Base-by-base conservation (phyloP, 2,329 filamentous ascomycete species). In the Sporothrix brasiliensis region DNA sequence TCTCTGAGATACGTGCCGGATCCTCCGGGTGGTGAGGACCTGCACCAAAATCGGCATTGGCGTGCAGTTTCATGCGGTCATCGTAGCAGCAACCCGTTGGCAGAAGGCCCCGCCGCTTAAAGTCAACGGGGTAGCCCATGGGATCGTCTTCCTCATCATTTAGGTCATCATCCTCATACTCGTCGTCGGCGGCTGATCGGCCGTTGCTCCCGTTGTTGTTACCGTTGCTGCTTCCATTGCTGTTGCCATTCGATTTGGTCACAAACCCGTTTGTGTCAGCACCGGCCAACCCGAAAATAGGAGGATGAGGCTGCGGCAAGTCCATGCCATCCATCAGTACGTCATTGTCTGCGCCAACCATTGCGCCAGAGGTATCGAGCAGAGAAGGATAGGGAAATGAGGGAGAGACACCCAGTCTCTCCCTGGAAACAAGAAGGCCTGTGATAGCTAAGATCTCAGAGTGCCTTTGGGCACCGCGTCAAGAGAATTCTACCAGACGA, bases 61-160 rank as follows among this genome's bases (percentile, higher is more conserved):
- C 92, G 78, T 99, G 95, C 72, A 96, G 91, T 72, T 95, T 93
- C 95, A 99, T 99, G 44, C 94, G 89, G 70, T 92, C 89, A 81
- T 99, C 95, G 78, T 98, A 99, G 74, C 92, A 94, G 72, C 91
- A 88, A 3, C 92, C 92, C 0, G 91, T 94, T 0, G 90, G 87
- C 1, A 92, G 82, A 34, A 87, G 80, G 1, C 84, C 83, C 50
- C 80, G 82, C 70, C 81, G 80, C 16, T 78, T 78, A 67, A 83
- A 75, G 67, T 81, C 73, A 7, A 73, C 72, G 1, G 75, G 77
- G 21, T 77, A 79, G 69, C 80, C 74, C 13, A 73, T 67, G 1
- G 74, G 74, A 52, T 74, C 75, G 9, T 74, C 67, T 6, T 72
- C 27, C 2, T 72, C 78, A 2, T 79, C 80, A 1, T 78, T 75